A percentile compares a stretch with the other conserved stretches of the same genome.
These are phyloP conservation scores for Rhytidhysteron rufulum DNA, from an alignment of 2,329 filamentous ascomycete species.

Conservation along the genomic window DNA sequence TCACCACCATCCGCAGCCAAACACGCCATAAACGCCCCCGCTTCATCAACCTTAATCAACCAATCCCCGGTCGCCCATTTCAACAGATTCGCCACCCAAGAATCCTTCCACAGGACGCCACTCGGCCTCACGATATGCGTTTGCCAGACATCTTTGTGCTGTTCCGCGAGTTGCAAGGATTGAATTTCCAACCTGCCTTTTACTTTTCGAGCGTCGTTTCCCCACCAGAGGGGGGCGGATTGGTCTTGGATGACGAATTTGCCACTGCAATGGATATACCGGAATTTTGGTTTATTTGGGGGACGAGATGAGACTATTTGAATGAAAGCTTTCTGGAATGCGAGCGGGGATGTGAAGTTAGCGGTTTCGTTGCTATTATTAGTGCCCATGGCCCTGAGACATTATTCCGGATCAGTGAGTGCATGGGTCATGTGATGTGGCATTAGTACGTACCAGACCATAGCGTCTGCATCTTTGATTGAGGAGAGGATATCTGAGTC, in stretches of 20 bases:
- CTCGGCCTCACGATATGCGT: constrained; percentile 15
- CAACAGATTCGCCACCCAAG: too few species aligned
- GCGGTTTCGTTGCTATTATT: not conserved
- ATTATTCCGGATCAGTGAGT: not conserved
- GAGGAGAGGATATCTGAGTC: not conserved
- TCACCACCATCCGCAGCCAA: too few species aligned
- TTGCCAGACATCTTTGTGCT: constrained; percentile 9
- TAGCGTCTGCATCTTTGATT: not conserved
- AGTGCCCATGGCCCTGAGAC: not conserved
- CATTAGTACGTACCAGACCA: not conserved
- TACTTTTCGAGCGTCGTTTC: constrained; percentile 9
- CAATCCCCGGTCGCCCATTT: too few species aligned
- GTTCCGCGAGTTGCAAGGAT: constrained; percentile 10
- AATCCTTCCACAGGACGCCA: too few species aligned
- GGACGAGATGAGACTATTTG: not conserved
- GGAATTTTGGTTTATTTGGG: constrained; percentile 4
- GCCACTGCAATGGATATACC: constrained; percentile 13
- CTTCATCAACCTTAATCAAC: too few species aligned
- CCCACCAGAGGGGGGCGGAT: constrained; percentile 8
- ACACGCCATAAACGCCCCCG: too few species aligned
- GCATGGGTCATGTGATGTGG: not conserved
- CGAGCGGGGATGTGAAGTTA: not conserved
- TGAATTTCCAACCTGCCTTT: constrained; percentile 13
- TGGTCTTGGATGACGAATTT: constrained; percentile 15
- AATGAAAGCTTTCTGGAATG: not conserved